Evolutionary conservation across 345 rosid genomes (phyloP).

Genomic region (Combretum micranthum): DNA sequence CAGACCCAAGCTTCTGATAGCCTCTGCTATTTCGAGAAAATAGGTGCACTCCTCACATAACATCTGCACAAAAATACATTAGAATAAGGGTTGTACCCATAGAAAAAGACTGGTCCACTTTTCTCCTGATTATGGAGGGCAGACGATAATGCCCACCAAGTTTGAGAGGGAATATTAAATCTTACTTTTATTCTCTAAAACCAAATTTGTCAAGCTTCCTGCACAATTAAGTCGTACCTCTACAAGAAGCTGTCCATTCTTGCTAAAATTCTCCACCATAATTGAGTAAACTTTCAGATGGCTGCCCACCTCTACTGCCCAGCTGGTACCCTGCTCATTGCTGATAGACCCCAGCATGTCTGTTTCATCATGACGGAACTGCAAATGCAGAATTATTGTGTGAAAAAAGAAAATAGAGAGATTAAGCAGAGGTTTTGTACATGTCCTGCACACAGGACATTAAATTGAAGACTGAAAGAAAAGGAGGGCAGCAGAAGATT

Average conservation of each 20-base stretch:
- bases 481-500: too few relatives aligned
- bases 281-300: slow-evolving; percentile 86
- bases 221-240: slow-evolving; percentile 41
- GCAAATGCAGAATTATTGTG: slow-evolving; percentile 6
- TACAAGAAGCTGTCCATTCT: slow-evolving; percentile 79
- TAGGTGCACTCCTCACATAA: slow-evolving; percentile 82
- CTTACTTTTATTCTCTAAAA: background rate
- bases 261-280: slow-evolving; percentile 79
- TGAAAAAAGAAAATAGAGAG: background rate
- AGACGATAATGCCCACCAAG: background rate
- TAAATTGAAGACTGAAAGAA: too few relatives aligned
- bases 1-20: slow-evolving; percentile 75
- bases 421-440: background rate
- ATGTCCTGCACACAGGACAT: background rate
- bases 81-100: background rate
- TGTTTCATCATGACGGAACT: slow-evolving; percentile 61
- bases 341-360: slow-evolving; percentile 28
- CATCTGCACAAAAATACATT: slow-evolving; percentile 44
- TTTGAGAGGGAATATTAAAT: background rate
- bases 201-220: background rate
- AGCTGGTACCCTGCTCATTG: slow-evolving; percentile 57
- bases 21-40: slow-evolving; percentile 94
- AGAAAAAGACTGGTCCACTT: too few relatives aligned
- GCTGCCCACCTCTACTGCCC: slow-evolving; percentile 91
- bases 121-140: too few relatives aligned